Conservation (phyloP, 805 yeast species). For the Candida maesae region DNA sequence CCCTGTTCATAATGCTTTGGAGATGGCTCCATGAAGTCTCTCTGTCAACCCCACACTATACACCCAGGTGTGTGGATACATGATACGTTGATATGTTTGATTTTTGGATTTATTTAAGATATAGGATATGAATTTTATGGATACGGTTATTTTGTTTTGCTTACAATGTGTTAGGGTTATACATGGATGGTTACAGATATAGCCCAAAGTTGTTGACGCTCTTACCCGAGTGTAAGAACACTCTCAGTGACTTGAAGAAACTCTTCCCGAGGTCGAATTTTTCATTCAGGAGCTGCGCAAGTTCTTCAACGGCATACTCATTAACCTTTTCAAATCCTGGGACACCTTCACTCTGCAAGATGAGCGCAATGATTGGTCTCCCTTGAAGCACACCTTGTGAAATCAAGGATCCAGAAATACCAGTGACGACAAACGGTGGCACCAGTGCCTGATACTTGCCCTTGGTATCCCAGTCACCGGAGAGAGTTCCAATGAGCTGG, state of each 20-base stretch:
- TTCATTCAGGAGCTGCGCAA: constrained; percentile 7
- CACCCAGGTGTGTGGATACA: no score
- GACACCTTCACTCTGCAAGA: constrained; percentile 58
- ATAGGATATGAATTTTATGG: not conserved
- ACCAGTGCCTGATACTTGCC: constrained; percentile 28
- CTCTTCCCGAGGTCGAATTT: constrained; percentile 6
- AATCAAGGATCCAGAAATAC: constrained; percentile 45
- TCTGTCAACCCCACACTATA: no score
- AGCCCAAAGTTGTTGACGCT: constrained; percentile 25
- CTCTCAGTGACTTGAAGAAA: constrained; percentile 11
- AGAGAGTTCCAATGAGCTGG: constrained; percentile 20
- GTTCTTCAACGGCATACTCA: constrained; percentile 29
- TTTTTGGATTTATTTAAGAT: not conserved
- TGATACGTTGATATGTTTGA: no score
- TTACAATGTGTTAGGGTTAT: no score
- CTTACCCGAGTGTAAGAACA: constrained; percentile 13
- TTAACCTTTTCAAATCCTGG: constrained; percentile 54
- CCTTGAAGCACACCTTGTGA: constrained; percentile 24
- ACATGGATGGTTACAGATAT: constrained; percentile 15
- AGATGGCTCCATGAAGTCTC: no score
- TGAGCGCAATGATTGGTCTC: constrained; percentile 18
- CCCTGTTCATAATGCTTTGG: no score
- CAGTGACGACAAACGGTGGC: constrained; percentile 64
- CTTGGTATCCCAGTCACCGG: constrained; percentile 6
- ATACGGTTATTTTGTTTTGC: no score